Conservation (phyloP, 805 yeast genomes). For the Starmerella kuoi region DNA sequence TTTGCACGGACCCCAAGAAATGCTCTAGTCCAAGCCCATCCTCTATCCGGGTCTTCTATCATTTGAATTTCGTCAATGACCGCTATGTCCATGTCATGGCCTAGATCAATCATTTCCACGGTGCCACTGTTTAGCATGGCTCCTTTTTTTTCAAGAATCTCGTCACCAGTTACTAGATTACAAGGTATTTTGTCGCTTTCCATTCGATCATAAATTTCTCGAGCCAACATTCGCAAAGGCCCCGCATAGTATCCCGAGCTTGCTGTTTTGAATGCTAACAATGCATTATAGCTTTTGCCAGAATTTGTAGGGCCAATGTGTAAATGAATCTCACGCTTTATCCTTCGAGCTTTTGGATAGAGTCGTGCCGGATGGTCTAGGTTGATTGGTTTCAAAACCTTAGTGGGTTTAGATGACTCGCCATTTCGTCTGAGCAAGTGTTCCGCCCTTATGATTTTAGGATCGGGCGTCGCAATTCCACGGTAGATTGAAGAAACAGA, state of each 20-base stretch:
- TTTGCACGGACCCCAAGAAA: constrained; percentile 74
- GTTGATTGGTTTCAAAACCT: constrained; percentile 37
- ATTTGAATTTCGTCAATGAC: constrained; percentile 94
- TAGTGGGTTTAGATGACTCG: not conserved
- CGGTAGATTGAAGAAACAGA: too few relatives aligned
- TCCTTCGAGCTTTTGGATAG: constrained; percentile 74
- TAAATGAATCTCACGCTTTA: constrained; percentile 69
- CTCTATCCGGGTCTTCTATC: constrained; percentile 69
- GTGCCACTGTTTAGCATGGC: constrained; percentile 79
- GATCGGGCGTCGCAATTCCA: too few relatives aligned
- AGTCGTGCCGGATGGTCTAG: constrained; percentile 56
- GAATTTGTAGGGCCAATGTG: constrained; percentile 97
- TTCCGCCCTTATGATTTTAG: too few relatives aligned
- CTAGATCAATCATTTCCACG: constrained; percentile 78
- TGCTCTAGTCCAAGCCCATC: constrained; percentile 92
- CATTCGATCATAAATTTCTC: constrained; percentile 82
- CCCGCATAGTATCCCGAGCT: constrained; percentile 86
- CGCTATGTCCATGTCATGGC: constrained; percentile 63
- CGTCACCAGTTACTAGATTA: constrained; percentile 92
- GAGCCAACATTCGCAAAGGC: constrained; percentile 76
- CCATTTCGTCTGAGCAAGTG: not conserved
- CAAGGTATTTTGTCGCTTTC: constrained; percentile 54
- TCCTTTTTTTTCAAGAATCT: constrained; percentile 60
- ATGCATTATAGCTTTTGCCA: constrained; percentile 83
- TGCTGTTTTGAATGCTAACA: constrained; percentile 51